Evolutionary conservation across 1,139 yeast species (phyloP).

Genomic region (Pneumocystis wakefieldiae): DNA sequence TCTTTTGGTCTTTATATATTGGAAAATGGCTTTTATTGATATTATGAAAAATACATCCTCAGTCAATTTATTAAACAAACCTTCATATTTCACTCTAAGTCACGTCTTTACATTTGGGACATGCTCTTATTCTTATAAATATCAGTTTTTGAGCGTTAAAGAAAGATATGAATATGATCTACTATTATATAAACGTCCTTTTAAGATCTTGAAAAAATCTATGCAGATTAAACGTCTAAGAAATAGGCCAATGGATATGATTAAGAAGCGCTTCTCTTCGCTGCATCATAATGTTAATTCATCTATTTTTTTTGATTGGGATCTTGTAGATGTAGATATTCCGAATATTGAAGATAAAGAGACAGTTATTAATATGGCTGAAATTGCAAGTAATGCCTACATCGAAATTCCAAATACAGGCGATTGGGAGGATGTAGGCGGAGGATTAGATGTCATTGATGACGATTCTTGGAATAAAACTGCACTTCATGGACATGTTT

Average conservation of each 20-base stretch:
- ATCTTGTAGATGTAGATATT: constrained; percentile 17
- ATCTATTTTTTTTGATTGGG: neutral
- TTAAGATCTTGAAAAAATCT: neutral
- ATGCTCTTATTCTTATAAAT: neutral
- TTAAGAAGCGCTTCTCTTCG: neutral
- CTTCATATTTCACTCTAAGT: neutral
- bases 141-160: neutral
- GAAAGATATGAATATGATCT: neutral
- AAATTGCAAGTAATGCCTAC: constrained; percentile 85
- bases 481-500: constrained; percentile 84
- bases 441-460: neutral
- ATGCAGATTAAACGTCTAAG: neutral
- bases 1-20: neutral
- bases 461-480: constrained; percentile 46
- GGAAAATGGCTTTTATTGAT: neutral
- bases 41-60: neutral
- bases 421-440: constrained; percentile 77
- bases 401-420: constrained; percentile 62
- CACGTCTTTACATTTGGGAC: neutral
- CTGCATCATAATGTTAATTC: neutral
- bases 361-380: constrained; percentile 61
- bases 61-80: neutral
- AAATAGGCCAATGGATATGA: neutral
- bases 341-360: constrained; percentile 66
- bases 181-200: neutral